Conservation (phyloP, 106 monocot species). For the Apostasia shenzhenica region DNA sequence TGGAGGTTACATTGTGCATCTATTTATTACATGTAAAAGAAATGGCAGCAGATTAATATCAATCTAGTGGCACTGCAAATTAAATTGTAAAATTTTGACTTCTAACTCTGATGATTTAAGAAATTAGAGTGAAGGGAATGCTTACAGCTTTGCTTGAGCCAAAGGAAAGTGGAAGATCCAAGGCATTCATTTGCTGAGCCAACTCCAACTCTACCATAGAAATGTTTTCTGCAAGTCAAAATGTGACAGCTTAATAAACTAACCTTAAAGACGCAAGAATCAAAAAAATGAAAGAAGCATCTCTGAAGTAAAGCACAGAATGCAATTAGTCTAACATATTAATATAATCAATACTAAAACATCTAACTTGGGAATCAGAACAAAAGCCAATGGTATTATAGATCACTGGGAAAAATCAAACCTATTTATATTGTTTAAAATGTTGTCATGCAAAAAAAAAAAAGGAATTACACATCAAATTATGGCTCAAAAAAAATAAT, state of each 20-base stretch:
- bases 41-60: neutral
- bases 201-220: conserved; percentile 47
- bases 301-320: neutral
- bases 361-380: too few relatives aligned
- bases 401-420: too few relatives aligned
- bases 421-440: too few relatives aligned
- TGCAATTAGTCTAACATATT: neutral
- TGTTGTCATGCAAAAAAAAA: too few relatives aligned
- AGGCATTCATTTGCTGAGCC: conserved; percentile 51
- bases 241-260: neutral
- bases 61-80: neutral
- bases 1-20: conserved; percentile 19
- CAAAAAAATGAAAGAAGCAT: neutral
- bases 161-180: conserved; percentile 81
- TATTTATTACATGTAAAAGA: conserved; percentile 8
- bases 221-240: conserved; percentile 14
- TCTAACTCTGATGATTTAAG: neutral
- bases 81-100: neutral
- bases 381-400: too few relatives aligned
- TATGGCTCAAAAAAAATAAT: too few relatives aligned
- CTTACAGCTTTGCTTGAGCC: conserved; percentile 46
- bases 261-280: neutral
- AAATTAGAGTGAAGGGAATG: neutral
- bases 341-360: too few relatives aligned
- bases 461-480: too few relatives aligned